Percentiles rank a stretch among this genome's conserved stretches.
These are phyloP conservation scores for Rosa hybrid DNA, from an alignment of 331 rosid species.

Conservation along the genomic window DNA sequence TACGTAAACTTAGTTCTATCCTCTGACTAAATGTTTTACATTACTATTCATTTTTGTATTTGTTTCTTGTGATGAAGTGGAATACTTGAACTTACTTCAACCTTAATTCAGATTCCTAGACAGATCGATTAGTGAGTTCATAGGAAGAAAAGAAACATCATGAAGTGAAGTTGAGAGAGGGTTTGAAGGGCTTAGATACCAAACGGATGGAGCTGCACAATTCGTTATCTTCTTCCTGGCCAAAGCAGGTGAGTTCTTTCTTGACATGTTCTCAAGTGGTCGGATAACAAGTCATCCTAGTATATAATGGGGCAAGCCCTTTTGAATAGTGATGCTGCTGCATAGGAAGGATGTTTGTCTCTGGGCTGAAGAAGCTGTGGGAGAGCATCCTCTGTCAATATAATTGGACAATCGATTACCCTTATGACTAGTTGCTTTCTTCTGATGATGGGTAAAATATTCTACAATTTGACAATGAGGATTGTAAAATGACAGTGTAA, in stretches of 20 bases:
- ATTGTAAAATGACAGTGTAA: neutral
- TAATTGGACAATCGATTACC: neutral
- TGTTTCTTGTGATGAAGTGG: neutral
- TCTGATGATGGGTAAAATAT: neutral
- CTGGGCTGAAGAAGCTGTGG: neutral
- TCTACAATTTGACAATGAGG: neutral
- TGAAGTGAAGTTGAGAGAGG: conserved; percentile 83
- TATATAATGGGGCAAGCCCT: conserved; percentile 20
- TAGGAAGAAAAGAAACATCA: conserved; percentile 90
- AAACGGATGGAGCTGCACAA: conserved; percentile 93
- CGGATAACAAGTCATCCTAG: neutral
- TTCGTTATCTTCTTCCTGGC: conserved; percentile 80
- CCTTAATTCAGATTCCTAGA: conserved; percentile 74
- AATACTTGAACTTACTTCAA: conserved; percentile 14
- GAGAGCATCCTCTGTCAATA: neutral
- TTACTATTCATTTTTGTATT: neutral
- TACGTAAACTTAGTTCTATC: neutral
- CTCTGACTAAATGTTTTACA: neutral
- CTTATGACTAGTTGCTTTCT: neutral
- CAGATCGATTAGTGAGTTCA: conserved; percentile 60
- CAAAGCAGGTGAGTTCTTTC: conserved; percentile 66
- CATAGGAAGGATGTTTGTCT: conserved; percentile 27
- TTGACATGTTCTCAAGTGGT: neutral
- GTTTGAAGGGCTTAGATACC: conserved; percentile 72
- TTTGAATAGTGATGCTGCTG: conserved; percentile 63